These are phyloP conservation scores for Backusella mclennaniae DNA, from an alignment of 192 early-diverging fungal species.

Conservation along the genomic window DNA sequence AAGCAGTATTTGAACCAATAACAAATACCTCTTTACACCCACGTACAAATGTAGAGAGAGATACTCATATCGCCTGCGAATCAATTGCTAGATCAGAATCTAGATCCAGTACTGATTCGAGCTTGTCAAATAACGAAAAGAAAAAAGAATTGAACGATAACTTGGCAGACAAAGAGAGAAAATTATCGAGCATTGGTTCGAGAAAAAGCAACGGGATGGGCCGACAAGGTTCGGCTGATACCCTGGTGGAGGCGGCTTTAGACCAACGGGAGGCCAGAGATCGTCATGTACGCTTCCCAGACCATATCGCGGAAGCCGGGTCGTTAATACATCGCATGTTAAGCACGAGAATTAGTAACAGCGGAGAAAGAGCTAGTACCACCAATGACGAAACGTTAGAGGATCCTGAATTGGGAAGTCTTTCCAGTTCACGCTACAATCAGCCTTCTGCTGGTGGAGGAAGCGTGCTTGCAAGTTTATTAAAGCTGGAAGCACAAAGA, in stretches of 20 bases:
- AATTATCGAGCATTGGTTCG: background rate
- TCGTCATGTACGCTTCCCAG: constrained; percentile 29
- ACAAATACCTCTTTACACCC: background rate
- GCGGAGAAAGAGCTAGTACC: background rate
- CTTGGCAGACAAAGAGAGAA: background rate
- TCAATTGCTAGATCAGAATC: background rate
- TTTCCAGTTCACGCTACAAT: background rate
- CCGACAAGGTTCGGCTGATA: constrained; percentile 12
- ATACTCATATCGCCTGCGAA: background rate
- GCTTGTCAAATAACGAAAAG: background rate
- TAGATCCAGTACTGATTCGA: background rate
- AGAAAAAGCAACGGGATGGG: background rate
- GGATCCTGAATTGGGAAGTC: background rate
- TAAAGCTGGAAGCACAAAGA: constrained; percentile 35
- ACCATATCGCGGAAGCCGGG: constrained; percentile 33
- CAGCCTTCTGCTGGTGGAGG: constrained; percentile 6
- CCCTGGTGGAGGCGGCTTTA: constrained; percentile 27
- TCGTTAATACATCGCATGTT: constrained; percentile 32
- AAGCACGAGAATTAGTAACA: background rate
- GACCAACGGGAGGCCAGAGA: constrained; percentile 26
- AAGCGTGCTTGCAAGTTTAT: constrained; percentile 28
- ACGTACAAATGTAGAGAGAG: background rate
- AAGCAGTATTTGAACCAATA: background rate
- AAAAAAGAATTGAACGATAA: background rate
- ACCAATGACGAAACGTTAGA: constrained; percentile 7